Percentiles rank a stretch among this genome's conserved stretches.
These are phyloP conservation scores for Pythium phragmitis DNA, from an alignment of 352 stramenopile genomes.

Conservation along the genomic window DNA sequence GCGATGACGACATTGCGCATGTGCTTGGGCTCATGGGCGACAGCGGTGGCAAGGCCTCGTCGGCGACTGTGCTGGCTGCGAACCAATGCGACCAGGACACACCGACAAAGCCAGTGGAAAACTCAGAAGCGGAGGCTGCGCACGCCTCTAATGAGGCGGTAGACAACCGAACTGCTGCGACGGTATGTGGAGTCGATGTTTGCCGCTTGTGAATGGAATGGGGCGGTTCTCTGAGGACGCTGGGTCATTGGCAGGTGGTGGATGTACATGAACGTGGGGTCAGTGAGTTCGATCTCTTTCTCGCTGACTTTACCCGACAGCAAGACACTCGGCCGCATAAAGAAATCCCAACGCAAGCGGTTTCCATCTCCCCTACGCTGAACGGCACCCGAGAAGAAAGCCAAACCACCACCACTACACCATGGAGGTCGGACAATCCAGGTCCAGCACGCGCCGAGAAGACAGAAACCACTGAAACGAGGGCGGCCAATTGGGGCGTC, in stretches of 20 bases:
- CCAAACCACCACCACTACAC: background rate
- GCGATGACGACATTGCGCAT: constrained; percentile 40
- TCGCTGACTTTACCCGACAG: constrained; percentile 20
- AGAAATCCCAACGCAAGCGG: background rate
- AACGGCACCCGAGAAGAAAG: background rate
- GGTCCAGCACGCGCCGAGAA: background rate
- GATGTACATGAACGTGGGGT: background rate
- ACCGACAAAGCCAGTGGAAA: background rate
- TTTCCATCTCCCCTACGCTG: background rate
- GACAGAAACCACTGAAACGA: background rate
- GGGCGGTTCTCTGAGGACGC: background rate
- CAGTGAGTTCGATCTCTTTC: constrained; percentile 24
- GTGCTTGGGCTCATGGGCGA: constrained; percentile 45
- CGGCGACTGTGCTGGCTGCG: background rate
- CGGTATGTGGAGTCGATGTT: background rate
- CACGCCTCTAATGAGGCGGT: background rate
- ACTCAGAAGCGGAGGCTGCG: background rate
- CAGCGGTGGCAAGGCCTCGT: background rate
- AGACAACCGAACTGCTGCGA: background rate
- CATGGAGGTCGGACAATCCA: background rate
- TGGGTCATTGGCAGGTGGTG: background rate
- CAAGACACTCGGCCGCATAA: background rate
- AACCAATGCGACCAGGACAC: background rate
- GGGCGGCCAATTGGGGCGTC: constrained; percentile 35
- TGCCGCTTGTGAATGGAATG: no score